Evolutionary conservation across 179 eudicot species (phyloP).

Genomic region (Gypsophila paniculata): DNA sequence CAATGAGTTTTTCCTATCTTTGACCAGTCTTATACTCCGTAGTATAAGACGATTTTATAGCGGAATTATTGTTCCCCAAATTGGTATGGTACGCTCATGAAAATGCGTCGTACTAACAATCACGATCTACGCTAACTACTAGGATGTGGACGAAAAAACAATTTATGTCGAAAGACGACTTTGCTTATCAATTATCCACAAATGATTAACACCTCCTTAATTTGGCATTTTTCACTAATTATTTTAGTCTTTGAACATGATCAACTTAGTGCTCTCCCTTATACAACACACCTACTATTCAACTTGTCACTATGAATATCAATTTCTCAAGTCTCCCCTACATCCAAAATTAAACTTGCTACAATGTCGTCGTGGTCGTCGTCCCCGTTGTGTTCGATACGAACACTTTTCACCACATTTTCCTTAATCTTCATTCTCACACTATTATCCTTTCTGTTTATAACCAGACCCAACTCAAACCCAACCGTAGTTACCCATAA

Average conservation of each 20-base stretch:
- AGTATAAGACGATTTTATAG: too few species aligned
- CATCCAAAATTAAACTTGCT: neutral
- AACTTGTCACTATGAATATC: neutral
- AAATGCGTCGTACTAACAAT: neutral
- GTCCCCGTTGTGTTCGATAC: constrained; percentile 31
- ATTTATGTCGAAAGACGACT: neutral
- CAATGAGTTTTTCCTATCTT: too few species aligned
- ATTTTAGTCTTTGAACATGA: neutral
- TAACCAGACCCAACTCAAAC: constrained; percentile 22
- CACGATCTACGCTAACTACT: neutral
- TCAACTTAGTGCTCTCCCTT: neutral
- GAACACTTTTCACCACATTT: constrained; percentile 47
- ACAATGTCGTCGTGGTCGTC: constrained; percentile 18
- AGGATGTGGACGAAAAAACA: neutral
- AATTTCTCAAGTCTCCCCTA: neutral
- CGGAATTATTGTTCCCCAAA: too few species aligned
- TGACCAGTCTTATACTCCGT: too few species aligned
- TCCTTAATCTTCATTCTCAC: constrained; percentile 50
- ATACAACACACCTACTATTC: neutral
- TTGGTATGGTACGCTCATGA: too few species aligned
- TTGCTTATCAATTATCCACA: neutral
- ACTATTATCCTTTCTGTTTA: constrained; percentile 44
- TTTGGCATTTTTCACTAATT: neutral
- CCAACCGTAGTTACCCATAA: constrained; percentile 19
- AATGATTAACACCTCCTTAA: neutral